Evolutionary conservation across 2,329 filamentous ascomycete species (phyloP).

Genomic region (Keithomyces neogunnii): DNA sequence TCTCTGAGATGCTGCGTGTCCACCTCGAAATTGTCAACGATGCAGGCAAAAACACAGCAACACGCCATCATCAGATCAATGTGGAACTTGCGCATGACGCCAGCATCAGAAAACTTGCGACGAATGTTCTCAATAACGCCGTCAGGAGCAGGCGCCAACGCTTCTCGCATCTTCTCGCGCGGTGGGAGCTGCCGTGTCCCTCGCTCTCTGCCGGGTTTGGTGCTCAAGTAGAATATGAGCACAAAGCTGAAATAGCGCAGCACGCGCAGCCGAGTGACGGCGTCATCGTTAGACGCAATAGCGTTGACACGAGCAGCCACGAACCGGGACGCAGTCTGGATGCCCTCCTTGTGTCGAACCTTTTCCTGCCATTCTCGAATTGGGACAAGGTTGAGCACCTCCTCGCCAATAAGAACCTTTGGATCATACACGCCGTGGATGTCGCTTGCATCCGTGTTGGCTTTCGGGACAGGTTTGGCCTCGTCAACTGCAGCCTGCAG

Average conservation of each 20-base stretch:
- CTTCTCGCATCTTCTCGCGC: slow-evolving; percentile 51
- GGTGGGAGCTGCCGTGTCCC: slow-evolving; percentile 45
- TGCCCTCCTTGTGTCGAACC: slow-evolving; percentile 46
- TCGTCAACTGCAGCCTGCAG: slow-evolving; percentile 56
- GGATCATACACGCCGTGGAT: slow-evolving; percentile 67
- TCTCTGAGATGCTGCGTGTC: slow-evolving; percentile 62
- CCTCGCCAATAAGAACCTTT: slow-evolving; percentile 55
- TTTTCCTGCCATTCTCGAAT: slow-evolving; percentile 69
- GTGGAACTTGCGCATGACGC: slow-evolving; percentile 62
- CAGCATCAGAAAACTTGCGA: slow-evolving; percentile 57
- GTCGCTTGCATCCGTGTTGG: slow-evolving; percentile 57
- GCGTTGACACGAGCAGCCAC: slow-evolving; percentile 54
- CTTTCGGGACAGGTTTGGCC: slow-evolving; percentile 63
- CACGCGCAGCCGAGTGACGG: slow-evolving; percentile 44
- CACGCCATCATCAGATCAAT: slow-evolving; percentile 65
- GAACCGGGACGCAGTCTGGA: slow-evolving; percentile 52
- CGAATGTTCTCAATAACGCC: slow-evolving; percentile 58
- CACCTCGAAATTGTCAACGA: slow-evolving; percentile 65
- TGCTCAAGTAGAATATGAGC: slow-evolving; percentile 41
- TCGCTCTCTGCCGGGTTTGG: slow-evolving; percentile 37
- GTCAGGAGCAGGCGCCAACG: slow-evolving; percentile 49
- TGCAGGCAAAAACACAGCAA: slow-evolving; percentile 60
- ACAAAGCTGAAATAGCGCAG: slow-evolving; percentile 53
- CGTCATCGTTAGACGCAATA: slow-evolving; percentile 44
- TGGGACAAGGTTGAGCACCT: slow-evolving; percentile 58